Conservation (phyloP, 257 asterid genomes). For the Salvia rosmarinus region DNA sequence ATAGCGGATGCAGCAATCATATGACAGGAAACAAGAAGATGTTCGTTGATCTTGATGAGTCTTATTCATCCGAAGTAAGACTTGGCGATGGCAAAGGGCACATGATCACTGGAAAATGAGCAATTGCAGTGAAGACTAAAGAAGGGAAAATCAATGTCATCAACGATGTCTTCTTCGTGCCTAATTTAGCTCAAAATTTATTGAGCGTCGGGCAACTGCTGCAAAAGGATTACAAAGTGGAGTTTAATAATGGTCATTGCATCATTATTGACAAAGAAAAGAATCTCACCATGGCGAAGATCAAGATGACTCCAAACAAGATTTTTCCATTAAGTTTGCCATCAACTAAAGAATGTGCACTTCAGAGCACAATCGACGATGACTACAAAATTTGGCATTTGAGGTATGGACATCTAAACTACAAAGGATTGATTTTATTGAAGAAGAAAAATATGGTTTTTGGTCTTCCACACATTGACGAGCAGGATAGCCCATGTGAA, state of each 20-base stretch:
- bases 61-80: not conserved
- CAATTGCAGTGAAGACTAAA: not conserved
- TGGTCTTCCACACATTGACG: not conserved
- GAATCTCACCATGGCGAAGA: constrained; percentile 1
- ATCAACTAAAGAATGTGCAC: not conserved
- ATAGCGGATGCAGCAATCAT: not conserved
- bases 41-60: constrained; percentile 14
- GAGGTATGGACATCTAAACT: constrained; percentile 8
- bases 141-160: not conserved
- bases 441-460: not conserved
- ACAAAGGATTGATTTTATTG: not conserved
- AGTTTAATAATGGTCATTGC: not conserved
- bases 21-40: constrained; percentile 10
- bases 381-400: not conserved
- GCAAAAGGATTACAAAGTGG: not conserved
- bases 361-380: not conserved
- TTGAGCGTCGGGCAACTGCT: not conserved
- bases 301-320: constrained; percentile 3
- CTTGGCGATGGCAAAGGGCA: constrained; percentile 5
- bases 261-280: not conserved
- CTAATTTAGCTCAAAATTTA: not conserved
- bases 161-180: not conserved
- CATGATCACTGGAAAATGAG: too few species aligned
- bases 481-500: not conserved
- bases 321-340: not conserved